These are phyloP conservation scores for Daldinia eschscholtzii DNA, from an alignment of 2,329 filamentous ascomycete genomes.

Conservation along the genomic window DNA sequence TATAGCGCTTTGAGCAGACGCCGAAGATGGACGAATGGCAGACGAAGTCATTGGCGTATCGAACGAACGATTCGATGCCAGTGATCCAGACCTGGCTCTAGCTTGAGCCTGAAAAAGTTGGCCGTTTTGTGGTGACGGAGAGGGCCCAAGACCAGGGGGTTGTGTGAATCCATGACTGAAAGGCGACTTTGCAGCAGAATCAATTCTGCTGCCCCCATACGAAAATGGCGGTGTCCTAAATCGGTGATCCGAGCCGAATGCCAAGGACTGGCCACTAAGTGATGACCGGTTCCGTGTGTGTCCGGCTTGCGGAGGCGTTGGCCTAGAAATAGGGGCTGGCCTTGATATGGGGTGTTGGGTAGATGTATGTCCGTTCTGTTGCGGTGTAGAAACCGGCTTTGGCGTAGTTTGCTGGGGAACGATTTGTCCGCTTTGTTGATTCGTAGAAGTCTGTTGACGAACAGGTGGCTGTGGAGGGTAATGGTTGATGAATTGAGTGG, in stretches of 20 bases:
- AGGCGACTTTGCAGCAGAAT: constrained; percentile 51
- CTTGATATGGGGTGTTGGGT: constrained; percentile 39
- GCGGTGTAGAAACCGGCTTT: constrained; percentile 33
- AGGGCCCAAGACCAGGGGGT: constrained; percentile 51
- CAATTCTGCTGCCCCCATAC: constrained; percentile 50
- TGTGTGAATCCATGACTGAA: constrained; percentile 53
- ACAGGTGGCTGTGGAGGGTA: constrained; percentile 19
- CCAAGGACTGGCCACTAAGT: constrained; percentile 47
- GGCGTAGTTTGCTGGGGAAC: constrained; percentile 35
- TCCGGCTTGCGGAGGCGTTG: constrained; percentile 40
- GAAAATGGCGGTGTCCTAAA: constrained; percentile 53
- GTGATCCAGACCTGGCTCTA: constrained; percentile 51
- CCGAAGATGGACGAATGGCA: constrained; percentile 55
- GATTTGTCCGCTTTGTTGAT: constrained; percentile 19
- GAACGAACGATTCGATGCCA: constrained; percentile 52
- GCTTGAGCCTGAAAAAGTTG: constrained; percentile 54
- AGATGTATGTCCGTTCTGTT: constrained; percentile 19
- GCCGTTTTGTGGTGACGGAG: constrained; percentile 53
- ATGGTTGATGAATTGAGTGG: constrained; percentile 22
- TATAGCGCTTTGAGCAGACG: constrained; percentile 50
- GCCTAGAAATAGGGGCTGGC: constrained; percentile 39
- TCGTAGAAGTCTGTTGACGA: constrained; percentile 12
- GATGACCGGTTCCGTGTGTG: constrained; percentile 50
- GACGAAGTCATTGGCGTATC: constrained; percentile 55
- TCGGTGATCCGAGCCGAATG: constrained; percentile 50